These are phyloP conservation scores for Bolboschoenus planiculmis DNA, from an alignment of 176 grass and related monocot species.

Conservation along the genomic window DNA sequence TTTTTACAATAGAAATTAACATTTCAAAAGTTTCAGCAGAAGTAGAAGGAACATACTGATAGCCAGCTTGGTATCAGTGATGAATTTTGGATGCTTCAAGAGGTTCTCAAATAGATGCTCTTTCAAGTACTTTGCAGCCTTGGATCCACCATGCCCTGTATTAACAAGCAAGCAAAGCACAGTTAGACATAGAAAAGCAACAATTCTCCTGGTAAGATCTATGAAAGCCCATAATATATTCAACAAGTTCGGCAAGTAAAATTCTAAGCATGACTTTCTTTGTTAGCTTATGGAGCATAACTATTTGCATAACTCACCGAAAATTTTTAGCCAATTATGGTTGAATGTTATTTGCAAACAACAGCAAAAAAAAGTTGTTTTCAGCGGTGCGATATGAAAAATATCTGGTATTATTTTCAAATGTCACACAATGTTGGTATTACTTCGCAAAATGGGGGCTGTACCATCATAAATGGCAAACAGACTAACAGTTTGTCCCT, in stretches of 20 bases:
- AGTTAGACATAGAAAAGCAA: background rate
- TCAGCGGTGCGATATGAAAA: background rate
- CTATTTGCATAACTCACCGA: background rate
- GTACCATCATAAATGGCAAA: conserved; percentile 93
- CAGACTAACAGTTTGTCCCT: conserved; percentile 65
- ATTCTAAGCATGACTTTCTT: background rate
- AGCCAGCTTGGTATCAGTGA: conserved; percentile 81
- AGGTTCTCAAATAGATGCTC: conserved; percentile 89
- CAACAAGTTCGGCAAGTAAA: background rate
- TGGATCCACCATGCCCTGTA: conserved; percentile 84
- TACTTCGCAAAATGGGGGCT: conserved; percentile 13
- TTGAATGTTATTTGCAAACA: background rate
- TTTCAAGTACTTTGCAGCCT: conserved; percentile 84
- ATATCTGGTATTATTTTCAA: background rate
- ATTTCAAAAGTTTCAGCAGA: conserved; percentile 11
- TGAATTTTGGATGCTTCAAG: conserved; percentile 79
- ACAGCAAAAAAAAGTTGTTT: background rate
- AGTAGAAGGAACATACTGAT: conserved; percentile 53
- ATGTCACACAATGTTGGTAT: background rate
- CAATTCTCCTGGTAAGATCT: background rate
- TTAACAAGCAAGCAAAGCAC: conserved; percentile 23
- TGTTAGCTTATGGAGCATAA: background rate
- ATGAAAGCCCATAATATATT: background rate
- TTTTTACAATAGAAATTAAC: conserved; percentile 9
- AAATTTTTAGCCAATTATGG: background rate